Percentiles rank a stretch among this genome's conserved stretches.
Evolutionary conservation across 768 basidiomycete species (phyloP).

Genomic region (Chalciporus pseudorubinellus): DNA sequence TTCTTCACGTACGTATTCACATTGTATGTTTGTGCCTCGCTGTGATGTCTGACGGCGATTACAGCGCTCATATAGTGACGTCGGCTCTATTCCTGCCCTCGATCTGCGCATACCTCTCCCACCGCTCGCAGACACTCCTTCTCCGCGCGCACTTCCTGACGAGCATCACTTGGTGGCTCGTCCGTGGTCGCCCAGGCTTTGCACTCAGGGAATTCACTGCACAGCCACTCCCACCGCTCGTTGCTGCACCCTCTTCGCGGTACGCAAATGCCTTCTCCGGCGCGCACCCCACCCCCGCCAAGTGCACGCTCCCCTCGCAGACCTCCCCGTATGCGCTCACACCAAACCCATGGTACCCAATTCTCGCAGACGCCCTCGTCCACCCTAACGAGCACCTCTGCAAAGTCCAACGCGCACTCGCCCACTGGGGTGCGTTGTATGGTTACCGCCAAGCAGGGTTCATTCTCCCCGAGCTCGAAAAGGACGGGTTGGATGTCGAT

Average conservation of each 20-base stretch:
- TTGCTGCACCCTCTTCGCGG: constrained; percentile 16
- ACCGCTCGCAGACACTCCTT: constrained; percentile 51
- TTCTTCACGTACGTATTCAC: constrained; percentile 56
- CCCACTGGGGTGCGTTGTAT: constrained; percentile 44
- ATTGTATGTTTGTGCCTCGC: too few species aligned
- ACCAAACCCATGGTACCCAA: constrained; percentile 59
- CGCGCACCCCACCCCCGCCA: constrained; percentile 15
- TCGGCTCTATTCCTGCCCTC: constrained; percentile 61
- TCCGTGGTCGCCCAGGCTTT: constrained; percentile 52
- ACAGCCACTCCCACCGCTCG: constrained; percentile 23
- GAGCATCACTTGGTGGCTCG: constrained; percentile 52
- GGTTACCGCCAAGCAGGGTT: constrained; percentile 40
- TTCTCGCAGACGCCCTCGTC: constrained; percentile 50
- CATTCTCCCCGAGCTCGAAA: constrained; percentile 21
- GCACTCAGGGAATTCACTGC: constrained; percentile 50
- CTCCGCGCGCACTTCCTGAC: constrained; percentile 58
- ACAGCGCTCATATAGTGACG: constrained; percentile 68
- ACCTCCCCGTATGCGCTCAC: constrained; percentile 35
- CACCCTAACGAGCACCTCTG: constrained; percentile 59
- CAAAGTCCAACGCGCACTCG: constrained; percentile 50
- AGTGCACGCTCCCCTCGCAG: constrained; percentile 28
- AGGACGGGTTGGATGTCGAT: constrained; percentile 34
- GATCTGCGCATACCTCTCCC: constrained; percentile 49
- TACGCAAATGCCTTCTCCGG: constrained; percentile 26
- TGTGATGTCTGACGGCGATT: constrained; percentile 1